Percentiles rank a stretch among this genome's conserved stretches.
These are phyloP conservation scores for Neurospora sp. DNA, from an alignment of 495 filamentous ascomycete genomes.

Conservation along the genomic window DNA sequence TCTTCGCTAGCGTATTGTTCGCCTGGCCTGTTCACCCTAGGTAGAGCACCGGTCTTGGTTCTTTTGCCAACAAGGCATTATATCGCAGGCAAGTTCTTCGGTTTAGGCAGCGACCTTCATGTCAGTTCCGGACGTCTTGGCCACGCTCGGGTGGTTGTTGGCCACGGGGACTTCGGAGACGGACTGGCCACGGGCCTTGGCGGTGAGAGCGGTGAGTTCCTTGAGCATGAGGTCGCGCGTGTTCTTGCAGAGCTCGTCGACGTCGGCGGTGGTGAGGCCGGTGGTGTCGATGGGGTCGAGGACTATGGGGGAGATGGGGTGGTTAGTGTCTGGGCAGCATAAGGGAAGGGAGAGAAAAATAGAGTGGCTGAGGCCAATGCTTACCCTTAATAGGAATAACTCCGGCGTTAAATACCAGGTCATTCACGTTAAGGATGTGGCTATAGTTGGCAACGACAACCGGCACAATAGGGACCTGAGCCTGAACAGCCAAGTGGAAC, in stretches of 20 bases:
- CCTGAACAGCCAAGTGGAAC: slow-evolving; percentile 91
- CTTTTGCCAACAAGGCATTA: too few relatives aligned
- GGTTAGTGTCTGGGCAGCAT: neutral
- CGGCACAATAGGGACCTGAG: slow-evolving; percentile 84
- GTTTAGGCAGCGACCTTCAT: slow-evolving; percentile 14
- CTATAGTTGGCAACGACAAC: slow-evolving; percentile 82
- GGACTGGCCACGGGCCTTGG: slow-evolving; percentile 20
- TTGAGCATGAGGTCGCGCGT: slow-evolving; percentile 72
- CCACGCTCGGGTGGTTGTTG: slow-evolving; percentile 8
- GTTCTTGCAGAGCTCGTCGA: slow-evolving; percentile 61
- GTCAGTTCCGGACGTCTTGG: slow-evolving; percentile 13
- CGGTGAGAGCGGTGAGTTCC: slow-evolving; percentile 56
- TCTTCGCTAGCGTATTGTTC: neutral
- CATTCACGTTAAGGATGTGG: slow-evolving; percentile 64
- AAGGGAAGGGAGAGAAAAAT: neutral
- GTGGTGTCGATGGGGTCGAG: slow-evolving; percentile 79
- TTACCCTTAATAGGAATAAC: slow-evolving; percentile 71
- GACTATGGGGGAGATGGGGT: slow-evolving; percentile 36
- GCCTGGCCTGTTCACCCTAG: neutral
- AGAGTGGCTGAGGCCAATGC: slow-evolving; percentile 3
- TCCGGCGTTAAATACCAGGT: slow-evolving; percentile 60
- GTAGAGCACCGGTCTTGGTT: too few relatives aligned
- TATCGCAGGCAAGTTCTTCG: too few relatives aligned
- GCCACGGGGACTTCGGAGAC: neutral
- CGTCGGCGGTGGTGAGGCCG: slow-evolving; percentile 66